Conservation (phyloP, 805 yeast genomes). For the Ogataea methanolica region DNA sequence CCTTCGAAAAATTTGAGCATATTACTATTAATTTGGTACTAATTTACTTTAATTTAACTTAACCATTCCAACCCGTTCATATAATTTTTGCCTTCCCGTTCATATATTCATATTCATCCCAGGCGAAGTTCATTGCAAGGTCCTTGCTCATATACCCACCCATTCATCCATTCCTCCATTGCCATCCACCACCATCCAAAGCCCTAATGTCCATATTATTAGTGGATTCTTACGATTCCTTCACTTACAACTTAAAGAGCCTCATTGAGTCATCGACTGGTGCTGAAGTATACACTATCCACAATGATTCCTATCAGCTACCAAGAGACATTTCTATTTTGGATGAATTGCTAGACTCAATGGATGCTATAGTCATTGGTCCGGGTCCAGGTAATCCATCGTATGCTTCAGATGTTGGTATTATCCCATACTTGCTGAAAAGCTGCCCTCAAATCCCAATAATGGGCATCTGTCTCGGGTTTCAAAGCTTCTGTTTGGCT, state of each 20-base stretch:
- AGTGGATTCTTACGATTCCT: slow-evolving; percentile 93
- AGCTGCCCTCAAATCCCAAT: slow-evolving; percentile 50
- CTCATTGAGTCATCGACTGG: slow-evolving; percentile 53
- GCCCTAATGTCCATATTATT: slow-evolving; percentile 50
- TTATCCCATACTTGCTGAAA: slow-evolving; percentile 53
- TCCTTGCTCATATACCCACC: too few species aligned
- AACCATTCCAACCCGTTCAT: too few species aligned
- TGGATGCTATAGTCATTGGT: slow-evolving; percentile 80
- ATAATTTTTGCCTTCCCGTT: too few species aligned
- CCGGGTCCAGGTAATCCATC: slow-evolving; percentile 97
- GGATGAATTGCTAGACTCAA: slow-evolving; percentile 38
- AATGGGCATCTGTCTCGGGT: slow-evolving; percentile 90
- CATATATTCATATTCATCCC: too few species aligned
- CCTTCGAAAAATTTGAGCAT: too few species aligned
- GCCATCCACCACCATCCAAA: not conserved
- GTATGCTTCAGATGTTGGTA: slow-evolving; percentile 60
- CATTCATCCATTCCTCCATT: too few species aligned
- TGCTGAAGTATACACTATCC: slow-evolving; percentile 50
- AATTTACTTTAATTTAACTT: too few species aligned
- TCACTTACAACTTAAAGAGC: slow-evolving; percentile 73
- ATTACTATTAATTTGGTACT: too few species aligned
- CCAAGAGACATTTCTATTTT: slow-evolving; percentile 33
- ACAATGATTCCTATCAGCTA: slow-evolving; percentile 50
- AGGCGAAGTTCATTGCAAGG: too few species aligned
- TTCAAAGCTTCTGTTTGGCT: slow-evolving; percentile 70